Evolutionary conservation across 768 basidiomycete genomes (phyloP), one percentile per base, ranked within the genome.

Genomic region (Coprinellus micaceus): DNA sequence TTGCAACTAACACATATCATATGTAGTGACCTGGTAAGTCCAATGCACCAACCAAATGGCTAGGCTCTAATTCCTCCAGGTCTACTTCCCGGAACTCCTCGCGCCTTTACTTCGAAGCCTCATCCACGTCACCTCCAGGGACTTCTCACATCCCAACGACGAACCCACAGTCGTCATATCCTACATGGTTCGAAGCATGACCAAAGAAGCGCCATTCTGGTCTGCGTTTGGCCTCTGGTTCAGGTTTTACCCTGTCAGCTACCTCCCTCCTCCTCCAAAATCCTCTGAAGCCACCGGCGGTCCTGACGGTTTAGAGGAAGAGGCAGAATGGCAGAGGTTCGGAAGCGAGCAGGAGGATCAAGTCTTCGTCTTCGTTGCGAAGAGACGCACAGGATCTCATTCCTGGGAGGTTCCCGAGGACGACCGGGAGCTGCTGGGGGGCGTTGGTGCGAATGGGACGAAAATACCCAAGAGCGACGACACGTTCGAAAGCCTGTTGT

Each of bases 51-150:
- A 24, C 46, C 21, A 33, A 29, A 15, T 36, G 6, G 26, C 49
- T 3, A 30, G 29, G 13, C 13, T 33, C 33, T 36, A 46, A 17
- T 26, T 58, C 61, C 22, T 59, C 40, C 55, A 94, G 88, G 82
- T 95, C 12, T 95, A 95, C 69, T 94, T 94, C 64, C 89, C 90
- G 0, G 83, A 89, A 56, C 80, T 95, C 1, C 76, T 91, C 11
- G 88, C 84, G 0, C 88, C 88, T 4, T 80, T 95, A 17, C 73
- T 95, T 19, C 82, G 86, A 2, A 84, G 88, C 2, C 76, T 95
- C 12, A 71, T 96, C 2, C 80, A 87, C 21, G 75, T 94, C 21
- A 86, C 92, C 0, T 82, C 85, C 1, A 75, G 74, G 4, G 71
- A 78, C 0, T 81, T 79, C 29, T 58, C 56, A 60, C 41, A 54